phyloP scores from a whole-genome alignment of 225 moss, liverwort and hornwort genomes.

The Anthoceros angustus region DNA sequence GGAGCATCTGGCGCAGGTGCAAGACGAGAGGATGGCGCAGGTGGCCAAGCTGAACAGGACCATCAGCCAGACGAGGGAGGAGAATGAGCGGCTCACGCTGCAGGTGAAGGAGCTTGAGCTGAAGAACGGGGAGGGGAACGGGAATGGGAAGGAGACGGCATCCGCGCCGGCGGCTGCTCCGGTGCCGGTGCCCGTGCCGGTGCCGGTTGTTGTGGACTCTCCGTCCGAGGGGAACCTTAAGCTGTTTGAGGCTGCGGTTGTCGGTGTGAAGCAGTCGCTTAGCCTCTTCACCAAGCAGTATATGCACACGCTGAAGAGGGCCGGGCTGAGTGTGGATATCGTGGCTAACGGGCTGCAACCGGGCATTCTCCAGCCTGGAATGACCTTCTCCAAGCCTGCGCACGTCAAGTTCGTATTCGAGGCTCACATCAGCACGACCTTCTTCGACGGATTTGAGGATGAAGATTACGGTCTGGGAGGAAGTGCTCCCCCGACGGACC shows the following conservation, averaged over 20 bases:
- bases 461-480: neutral
- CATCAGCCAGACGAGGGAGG: neutral
- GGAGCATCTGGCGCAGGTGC: slow-evolving; percentile 1
- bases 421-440: neutral
- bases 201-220: neutral
- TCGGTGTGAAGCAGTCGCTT: neutral
- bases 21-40: neutral
- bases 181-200: neutral
- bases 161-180: no score
- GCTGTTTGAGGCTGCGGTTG: neutral
- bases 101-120: neutral
- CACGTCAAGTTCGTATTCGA: neutral
- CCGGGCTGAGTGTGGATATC: neutral
- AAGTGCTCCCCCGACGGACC: neutral
- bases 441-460: neutral
- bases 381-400: neutral
- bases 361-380: neutral
- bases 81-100: neutral
- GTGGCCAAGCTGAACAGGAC: neutral
- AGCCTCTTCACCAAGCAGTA: slow-evolving; percentile 1
- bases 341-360: slow-evolving; percentile 2
- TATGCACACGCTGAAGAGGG: neutral
- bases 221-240: neutral
- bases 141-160: neutral
- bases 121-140: neutral